These are phyloP conservation scores for Melocanna baccifera DNA, from an alignment of 176 grass and related monocot species.

Conservation along the genomic window DNA sequence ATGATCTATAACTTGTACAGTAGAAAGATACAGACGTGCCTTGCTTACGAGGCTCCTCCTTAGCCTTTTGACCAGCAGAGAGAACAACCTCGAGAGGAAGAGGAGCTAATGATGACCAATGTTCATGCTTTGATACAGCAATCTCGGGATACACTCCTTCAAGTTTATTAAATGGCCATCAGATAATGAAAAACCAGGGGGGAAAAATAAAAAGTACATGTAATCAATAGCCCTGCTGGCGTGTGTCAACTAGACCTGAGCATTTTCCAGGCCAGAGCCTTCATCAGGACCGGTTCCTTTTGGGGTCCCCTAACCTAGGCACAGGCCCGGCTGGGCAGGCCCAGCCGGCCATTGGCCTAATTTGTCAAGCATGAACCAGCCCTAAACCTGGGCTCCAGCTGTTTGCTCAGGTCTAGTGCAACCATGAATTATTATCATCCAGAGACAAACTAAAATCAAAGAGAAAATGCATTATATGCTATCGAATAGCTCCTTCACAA, in stretches of 20 bases:
- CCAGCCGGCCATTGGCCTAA: not conserved
- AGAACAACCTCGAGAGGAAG: conserved; percentile 93
- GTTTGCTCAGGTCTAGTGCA: not conserved
- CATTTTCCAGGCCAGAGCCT: not conserved
- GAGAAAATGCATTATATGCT: too few species aligned
- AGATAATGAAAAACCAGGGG: conserved; percentile 12
- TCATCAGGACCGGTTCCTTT: not conserved
- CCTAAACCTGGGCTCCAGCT: not conserved
- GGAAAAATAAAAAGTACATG: not conserved
- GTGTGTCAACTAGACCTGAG: not conserved
- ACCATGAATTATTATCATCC: conserved; percentile 8
- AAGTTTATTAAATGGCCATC: conserved; percentile 38
- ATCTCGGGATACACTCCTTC: conserved; percentile 93
- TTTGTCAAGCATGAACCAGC: not conserved
- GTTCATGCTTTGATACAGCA: conserved; percentile 86
- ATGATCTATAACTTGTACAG: conserved; percentile 7
- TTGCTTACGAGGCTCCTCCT: conserved; percentile 72
- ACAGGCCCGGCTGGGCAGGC: not conserved
- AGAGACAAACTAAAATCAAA: not conserved
- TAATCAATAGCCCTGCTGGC: not conserved
- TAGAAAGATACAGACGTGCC: conserved; percentile 37
- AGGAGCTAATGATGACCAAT: conserved; percentile 98
- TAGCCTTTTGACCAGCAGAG: conserved; percentile 96
- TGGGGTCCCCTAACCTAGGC: conserved; percentile 5
- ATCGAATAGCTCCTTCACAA: too few species aligned